Evolutionary conservation across 257 asterid genomes (phyloP).

Genomic region (Plantago elongata): DNA sequence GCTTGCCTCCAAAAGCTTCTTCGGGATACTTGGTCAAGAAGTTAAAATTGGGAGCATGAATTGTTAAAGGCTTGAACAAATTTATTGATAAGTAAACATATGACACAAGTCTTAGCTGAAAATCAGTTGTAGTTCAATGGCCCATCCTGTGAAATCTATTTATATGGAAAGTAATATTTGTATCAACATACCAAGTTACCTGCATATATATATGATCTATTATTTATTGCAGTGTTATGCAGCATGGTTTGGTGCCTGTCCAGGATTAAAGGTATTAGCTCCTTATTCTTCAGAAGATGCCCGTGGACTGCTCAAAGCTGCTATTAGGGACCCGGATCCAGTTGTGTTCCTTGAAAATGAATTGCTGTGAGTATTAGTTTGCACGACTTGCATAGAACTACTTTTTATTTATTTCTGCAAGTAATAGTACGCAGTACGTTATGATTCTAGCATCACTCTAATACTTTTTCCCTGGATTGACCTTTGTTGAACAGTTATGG

Average conservation of each 20-base stretch:
- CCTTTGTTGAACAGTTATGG: slow-evolving; percentile 56
- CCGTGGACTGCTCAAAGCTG: slow-evolving; percentile 90
- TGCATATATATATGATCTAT: not conserved
- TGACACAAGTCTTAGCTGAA: too few species aligned
- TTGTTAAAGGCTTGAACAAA: too few species aligned
- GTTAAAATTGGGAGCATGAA: too few species aligned
- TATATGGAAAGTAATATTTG: too few species aligned
- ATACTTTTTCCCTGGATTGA: slow-evolving; percentile 3
- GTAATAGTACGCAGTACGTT: slow-evolving; percentile 7
- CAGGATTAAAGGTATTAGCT: slow-evolving; percentile 76
- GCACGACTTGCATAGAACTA: not conserved
- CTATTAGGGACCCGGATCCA: slow-evolving; percentile 94
- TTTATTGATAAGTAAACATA: too few species aligned
- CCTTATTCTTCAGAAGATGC: slow-evolving; percentile 96
- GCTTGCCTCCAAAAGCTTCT: too few species aligned
- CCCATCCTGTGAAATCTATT: too few species aligned
- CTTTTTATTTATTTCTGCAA: slow-evolving; percentile 20
- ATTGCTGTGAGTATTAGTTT: slow-evolving; percentile 50
- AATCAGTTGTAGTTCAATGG: too few species aligned
- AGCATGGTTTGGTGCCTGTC: slow-evolving; percentile 75
- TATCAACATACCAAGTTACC: too few species aligned
- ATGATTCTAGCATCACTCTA: slow-evolving; percentile 8
- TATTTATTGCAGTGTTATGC: slow-evolving; percentile 69
- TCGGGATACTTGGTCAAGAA: too few species aligned
- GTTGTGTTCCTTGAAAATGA: slow-evolving; percentile 88